phyloP scores from a whole-genome alignment of 352 stramenopile species.

The Phytophthora fragariaefolia region DNA sequence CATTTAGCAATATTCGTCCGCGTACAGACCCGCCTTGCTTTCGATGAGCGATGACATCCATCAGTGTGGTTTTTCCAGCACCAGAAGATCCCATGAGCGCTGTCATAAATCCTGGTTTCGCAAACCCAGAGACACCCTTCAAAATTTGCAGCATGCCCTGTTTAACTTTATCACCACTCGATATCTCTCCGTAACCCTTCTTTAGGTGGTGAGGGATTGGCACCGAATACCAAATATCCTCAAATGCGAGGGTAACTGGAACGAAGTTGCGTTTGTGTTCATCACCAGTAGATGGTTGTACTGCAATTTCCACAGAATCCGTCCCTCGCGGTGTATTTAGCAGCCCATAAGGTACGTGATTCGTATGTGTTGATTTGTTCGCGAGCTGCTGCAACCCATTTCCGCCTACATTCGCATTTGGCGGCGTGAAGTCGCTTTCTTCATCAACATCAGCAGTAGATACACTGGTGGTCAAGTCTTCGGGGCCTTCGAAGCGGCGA shows the following conservation, averaged over 20 bases:
- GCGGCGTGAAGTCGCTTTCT: background rate
- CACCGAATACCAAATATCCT: conserved; percentile 51
- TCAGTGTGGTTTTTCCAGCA: conserved; percentile 45
- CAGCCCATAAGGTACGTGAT: conserved; percentile 24
- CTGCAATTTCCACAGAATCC: conserved; percentile 21
- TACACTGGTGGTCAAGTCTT: conserved; percentile 13
- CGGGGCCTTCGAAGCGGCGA: conserved; percentile 35
- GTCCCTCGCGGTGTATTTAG: conserved; percentile 33
- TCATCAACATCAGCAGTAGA: conserved; percentile 1
- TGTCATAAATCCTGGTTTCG: conserved; percentile 55
- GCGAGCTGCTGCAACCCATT: background rate
- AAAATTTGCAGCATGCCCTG: conserved; percentile 74
- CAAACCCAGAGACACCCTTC: conserved; percentile 73
- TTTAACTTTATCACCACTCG: conserved; percentile 3
- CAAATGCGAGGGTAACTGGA: conserved; percentile 51
- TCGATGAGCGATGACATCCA: conserved; percentile 49
- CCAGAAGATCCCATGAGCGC: conserved; percentile 72
- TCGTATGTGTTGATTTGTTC: conserved; percentile 6
- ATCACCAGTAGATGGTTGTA: conserved; percentile 13
- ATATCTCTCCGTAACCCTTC: conserved; percentile 23
- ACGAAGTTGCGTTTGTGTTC: conserved; percentile 33
- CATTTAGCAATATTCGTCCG: conserved; percentile 65
- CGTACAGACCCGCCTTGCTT: conserved; percentile 40
- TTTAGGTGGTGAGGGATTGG: conserved; percentile 42
- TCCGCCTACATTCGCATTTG: too few relatives aligned